phyloP scores from a whole-genome alignment of 306 rosid genomes.

The Cucurbita ficifolia region DNA sequence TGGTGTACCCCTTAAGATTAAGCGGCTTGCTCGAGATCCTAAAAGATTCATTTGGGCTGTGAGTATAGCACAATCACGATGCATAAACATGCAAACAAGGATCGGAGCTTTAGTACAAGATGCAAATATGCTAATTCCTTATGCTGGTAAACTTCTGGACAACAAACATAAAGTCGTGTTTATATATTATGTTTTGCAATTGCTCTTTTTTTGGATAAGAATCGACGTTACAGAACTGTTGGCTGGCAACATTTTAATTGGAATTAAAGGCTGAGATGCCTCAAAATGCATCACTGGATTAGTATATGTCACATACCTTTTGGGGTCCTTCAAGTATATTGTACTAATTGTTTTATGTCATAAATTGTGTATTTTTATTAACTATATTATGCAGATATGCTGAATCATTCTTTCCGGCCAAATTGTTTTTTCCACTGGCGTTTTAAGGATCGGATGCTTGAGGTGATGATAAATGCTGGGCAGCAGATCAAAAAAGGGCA shows the following conservation, averaged over 20 bases:
- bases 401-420: slow-evolving; percentile 90
- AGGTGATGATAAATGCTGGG: slow-evolving; percentile 96
- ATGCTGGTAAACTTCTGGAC: slow-evolving; percentile 49
- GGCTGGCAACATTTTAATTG: not conserved
- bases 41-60: slow-evolving; percentile 85
- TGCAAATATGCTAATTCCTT: slow-evolving; percentile 75
- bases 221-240: not conserved
- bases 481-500: slow-evolving; percentile 71
- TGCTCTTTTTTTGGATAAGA: not conserved
- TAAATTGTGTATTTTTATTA: not conserved
- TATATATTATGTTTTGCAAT: not conserved
- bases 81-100: slow-evolving; percentile 64
- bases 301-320: too few relatives aligned
- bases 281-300: not conserved
- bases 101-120: slow-evolving; percentile 69
- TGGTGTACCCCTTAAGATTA: slow-evolving; percentile 71
- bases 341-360: not conserved
- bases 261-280: not conserved
- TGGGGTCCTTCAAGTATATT: not conserved
- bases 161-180: not conserved
- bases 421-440: slow-evolving; percentile 98
- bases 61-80: slow-evolving; percentile 79
- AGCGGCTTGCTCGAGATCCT: slow-evolving; percentile 70
- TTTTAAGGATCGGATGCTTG: slow-evolving; percentile 88
- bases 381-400: slow-evolving; percentile 55